phyloP scores from a whole-genome alignment of 345 rosid species.

The Syzygium jambos region DNA sequence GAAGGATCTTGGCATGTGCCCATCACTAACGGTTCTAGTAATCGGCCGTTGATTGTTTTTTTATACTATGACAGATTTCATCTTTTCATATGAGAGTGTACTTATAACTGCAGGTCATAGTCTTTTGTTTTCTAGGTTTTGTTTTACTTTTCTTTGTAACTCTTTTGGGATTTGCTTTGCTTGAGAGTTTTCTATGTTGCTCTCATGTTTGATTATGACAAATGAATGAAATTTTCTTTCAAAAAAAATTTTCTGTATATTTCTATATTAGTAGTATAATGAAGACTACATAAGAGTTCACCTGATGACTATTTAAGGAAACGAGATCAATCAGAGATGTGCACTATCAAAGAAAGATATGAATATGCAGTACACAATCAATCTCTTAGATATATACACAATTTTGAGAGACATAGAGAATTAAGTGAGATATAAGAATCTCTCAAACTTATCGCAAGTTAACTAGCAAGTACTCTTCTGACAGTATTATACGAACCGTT shows the following conservation, averaged over 20 bases:
- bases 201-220: no score
- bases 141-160: no score
- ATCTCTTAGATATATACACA: not conserved
- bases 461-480: not conserved
- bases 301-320: not conserved
- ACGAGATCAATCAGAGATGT: not conserved
- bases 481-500: not conserved
- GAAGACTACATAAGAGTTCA: not conserved
- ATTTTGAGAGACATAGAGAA: not conserved
- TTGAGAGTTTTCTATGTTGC: no score
- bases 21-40: no score
- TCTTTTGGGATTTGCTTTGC: no score
- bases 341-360: not conserved
- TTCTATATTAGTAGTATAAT: not conserved
- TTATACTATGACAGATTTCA: no score
- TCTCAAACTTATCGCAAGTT: not conserved
- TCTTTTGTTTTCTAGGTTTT: no score
- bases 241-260: not conserved
- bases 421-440: not conserved
- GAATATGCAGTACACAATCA: not conserved
- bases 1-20: no score
- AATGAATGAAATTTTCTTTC: no score
- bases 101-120: no score
- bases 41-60: no score
- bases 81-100: no score